Evolutionary conservation across 345 rosid genomes (phyloP).

Genomic region (Euphorbia lathyris): DNA sequence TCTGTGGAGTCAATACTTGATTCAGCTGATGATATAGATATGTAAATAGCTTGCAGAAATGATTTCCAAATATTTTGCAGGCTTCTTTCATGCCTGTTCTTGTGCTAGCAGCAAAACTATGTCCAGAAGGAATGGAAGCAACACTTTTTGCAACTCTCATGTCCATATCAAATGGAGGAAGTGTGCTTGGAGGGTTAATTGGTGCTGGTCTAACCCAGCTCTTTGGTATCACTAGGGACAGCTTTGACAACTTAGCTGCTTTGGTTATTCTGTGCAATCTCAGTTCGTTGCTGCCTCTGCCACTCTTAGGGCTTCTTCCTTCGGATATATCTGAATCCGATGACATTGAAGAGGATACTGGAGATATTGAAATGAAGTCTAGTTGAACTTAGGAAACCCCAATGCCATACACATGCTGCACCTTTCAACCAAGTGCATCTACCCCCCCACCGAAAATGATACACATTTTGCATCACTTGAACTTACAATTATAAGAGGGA

Average conservation of each 20-base stretch:
- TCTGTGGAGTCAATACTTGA: not conserved
- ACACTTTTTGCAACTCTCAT: conserved; percentile 93
- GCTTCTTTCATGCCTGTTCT: conserved; percentile 98
- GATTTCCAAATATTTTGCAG: conserved; percentile 35
- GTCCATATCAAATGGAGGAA: conserved; percentile 92
- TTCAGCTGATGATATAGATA: not conserved
- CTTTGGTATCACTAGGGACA: conserved; percentile 80
- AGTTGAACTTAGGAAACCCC: conserved; percentile 35
- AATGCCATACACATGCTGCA: not conserved
- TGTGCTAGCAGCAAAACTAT: conserved; percentile 81
- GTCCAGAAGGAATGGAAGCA: conserved; percentile 99
- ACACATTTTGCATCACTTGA: not conserved
- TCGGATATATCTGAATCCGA: conserved; percentile 49
- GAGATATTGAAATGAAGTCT: conserved; percentile 72
- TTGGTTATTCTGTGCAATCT: conserved; percentile 87
- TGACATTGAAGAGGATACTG: conserved; percentile 34
- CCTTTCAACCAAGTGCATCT: not conserved
- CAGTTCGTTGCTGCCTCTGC: conserved; percentile 90
- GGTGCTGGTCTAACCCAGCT: conserved; percentile 84
- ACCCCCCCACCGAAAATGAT: too few species aligned
- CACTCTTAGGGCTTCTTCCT: conserved; percentile 84
- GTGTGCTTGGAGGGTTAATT: conserved; percentile 83
- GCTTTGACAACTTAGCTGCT: conserved; percentile 57
- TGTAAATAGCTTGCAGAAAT: not conserved
- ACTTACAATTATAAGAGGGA: not conserved